Evolutionary conservation across 2,329 filamentous ascomycete species (phyloP), one percentile per base, ranked within the genome.

Genomic region (Salinomyces thailandicus): DNA sequence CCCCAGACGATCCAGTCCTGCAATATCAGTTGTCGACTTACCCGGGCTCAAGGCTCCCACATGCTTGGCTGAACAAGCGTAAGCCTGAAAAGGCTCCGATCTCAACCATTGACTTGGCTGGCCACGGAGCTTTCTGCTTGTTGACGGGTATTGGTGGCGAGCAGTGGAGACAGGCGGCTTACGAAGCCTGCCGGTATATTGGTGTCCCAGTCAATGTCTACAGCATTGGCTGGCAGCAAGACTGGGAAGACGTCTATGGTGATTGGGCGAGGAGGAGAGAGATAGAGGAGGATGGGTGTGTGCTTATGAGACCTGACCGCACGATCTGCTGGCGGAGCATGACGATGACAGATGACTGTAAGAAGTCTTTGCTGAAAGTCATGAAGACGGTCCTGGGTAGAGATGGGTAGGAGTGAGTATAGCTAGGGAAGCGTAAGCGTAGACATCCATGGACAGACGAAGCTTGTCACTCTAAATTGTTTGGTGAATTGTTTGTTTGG

Each of bases 191-290:
- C 0, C 45, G 54, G 13, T 43, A 53, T 5, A 47, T 72, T 0
- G 66, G 62, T 0, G 51, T 79, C 0, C 53, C 61, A 5, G 61
- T 80, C 18, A 62, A 61, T 3, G 62, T 57, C 1, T 66, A 71
- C 41, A 63, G 62, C 2, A 72, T 80, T 43, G 76, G 77, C 0
- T 74, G 65, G 56, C 58, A 63, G 11, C 68, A 72, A 42, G 73
- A 79, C 39, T 79, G 66, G 43, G 69, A 77, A 49, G 77, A 80
- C 49, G 62, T 74, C 0, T 79, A 79, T 52, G 68, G 67, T 41
- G 72, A 77, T 38, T 81, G 76, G 76, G 64, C 61, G 8, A 55
- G 58, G 31, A 55, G 62, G 36, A 61, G 72, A 12, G 72, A 69
- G 30, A 64, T 79, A 1, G 64, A 67, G 14, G 75, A 78, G 42